Conservation (phyloP, 768 basidiomycete species). For the Trametes elegans region DNA sequence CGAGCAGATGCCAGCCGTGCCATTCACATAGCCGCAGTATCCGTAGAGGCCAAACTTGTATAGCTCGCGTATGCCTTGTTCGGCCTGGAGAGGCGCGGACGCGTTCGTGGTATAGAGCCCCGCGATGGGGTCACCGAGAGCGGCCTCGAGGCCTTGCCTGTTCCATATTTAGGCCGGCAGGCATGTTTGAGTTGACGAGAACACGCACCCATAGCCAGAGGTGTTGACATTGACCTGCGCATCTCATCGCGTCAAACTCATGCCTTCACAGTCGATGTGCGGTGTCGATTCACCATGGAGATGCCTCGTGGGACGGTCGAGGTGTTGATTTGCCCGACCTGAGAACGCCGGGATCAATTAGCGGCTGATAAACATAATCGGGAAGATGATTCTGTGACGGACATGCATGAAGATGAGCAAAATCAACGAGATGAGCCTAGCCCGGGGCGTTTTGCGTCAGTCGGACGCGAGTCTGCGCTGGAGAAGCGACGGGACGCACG, state of each 20-base stretch:
- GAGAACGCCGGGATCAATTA: constrained; percentile 4
- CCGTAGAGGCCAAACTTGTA: constrained; percentile 84
- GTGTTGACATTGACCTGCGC: constrained; percentile 65
- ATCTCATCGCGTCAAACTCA: constrained; percentile 21
- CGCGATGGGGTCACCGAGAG: constrained; percentile 55
- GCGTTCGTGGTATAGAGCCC: constrained; percentile 68
- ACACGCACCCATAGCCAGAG: constrained; percentile 64
- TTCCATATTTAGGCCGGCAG: constrained; percentile 3
- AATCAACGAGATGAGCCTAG: constrained; percentile 46
- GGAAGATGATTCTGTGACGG: constrained; percentile 30
- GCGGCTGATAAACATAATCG: constrained; percentile 12
- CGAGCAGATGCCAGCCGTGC: constrained; percentile 59
- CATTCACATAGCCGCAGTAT: constrained; percentile 70
- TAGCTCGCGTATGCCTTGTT: constrained; percentile 61
- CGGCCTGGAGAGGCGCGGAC: constrained; percentile 53
- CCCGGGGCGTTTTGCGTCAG: constrained; percentile 1
- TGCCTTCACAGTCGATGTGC: constrained; percentile 19
- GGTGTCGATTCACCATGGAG: constrained; percentile 55
- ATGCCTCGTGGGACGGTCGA: constrained; percentile 68
- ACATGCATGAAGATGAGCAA: constrained; percentile 84
- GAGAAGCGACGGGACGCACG: constrained; percentile 56
- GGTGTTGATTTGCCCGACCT: constrained; percentile 85
- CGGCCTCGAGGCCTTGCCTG: constrained; percentile 50
- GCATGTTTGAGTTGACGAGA: not conserved
- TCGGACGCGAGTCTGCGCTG: no score